A percentile compares a stretch with the other conserved stretches of the same genome.
phyloP scores from a whole-genome alignment of 768 basidiomycete species.

The Strobilomyces dryophilus region DNA sequence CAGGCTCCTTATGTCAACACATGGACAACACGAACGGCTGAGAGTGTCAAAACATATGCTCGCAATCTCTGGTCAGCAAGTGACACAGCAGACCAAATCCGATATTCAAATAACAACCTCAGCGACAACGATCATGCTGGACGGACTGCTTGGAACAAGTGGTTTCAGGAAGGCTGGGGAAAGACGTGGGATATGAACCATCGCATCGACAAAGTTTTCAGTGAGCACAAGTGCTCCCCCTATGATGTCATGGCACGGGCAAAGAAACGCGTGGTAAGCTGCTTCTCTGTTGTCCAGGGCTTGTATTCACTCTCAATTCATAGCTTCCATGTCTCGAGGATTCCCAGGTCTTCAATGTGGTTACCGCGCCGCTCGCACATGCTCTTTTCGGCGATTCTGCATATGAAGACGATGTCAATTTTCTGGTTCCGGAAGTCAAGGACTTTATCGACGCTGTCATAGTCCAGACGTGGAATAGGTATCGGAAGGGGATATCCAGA shows the following conservation, averaged over 20 bases:
- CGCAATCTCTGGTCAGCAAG: not conserved
- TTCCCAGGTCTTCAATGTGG: not conserved
- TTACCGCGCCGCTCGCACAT: not conserved
- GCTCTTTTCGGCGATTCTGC: not conserved
- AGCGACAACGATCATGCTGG: not conserved
- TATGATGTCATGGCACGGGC: not conserved
- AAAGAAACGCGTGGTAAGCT: not conserved
- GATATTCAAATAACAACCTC: not conserved
- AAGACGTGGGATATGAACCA: not conserved
- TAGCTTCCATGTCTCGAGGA: not conserved
- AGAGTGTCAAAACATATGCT: not conserved
- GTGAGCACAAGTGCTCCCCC: not conserved
- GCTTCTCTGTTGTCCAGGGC: not conserved
- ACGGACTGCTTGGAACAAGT: not conserved
- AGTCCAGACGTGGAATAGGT: not conserved
- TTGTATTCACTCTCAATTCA: not conserved
- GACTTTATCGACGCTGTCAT: not conserved
- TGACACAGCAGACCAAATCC: not conserved
- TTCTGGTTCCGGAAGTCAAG: not conserved
- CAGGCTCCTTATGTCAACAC: not conserved
- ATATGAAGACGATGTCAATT: not conserved
- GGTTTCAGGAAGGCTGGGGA: not conserved
- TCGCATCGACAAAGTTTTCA: not conserved
- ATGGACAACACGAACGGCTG: not conserved
- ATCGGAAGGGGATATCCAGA: not conserved